These are phyloP conservation scores for Scleroderma bovista DNA, from an alignment of 768 basidiomycete genomes.

Conservation along the genomic window DNA sequence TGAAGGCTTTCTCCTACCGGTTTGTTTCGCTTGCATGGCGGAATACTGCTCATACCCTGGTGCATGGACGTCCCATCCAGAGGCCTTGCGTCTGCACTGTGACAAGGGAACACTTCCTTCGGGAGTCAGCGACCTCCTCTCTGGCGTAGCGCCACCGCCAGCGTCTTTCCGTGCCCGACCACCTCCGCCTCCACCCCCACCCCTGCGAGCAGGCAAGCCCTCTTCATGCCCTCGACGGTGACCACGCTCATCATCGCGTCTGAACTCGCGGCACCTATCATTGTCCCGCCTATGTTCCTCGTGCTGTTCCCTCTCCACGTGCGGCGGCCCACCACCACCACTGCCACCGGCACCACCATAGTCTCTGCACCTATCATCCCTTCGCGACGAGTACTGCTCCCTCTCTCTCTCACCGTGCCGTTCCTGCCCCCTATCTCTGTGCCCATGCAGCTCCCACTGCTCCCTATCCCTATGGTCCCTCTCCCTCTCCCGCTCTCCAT, in stretches of 20 bases:
- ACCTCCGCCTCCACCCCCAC: too few species aligned
- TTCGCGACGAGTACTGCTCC: constrained; percentile 31
- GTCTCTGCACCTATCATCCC: constrained; percentile 49
- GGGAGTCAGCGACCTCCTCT: constrained; percentile 86
- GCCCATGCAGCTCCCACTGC: constrained; percentile 40
- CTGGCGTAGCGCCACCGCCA: constrained; percentile 46
- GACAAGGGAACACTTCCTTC: constrained; percentile 75
- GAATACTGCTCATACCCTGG: constrained; percentile 94
- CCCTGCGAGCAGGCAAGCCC: constrained; percentile 32
- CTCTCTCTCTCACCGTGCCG: constrained; percentile 32
- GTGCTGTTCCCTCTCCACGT: constrained; percentile 38
- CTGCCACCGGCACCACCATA: constrained; percentile 35
- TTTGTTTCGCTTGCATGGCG: constrained; percentile 97
- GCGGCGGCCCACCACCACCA: too few species aligned
- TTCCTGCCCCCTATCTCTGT: constrained; percentile 28
- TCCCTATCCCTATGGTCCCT: constrained; percentile 32
- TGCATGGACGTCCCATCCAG: constrained; percentile 95
- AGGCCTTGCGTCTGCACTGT: constrained; percentile 83
- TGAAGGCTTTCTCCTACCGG: constrained; percentile 47
- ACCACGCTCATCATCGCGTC: constrained; percentile 38
- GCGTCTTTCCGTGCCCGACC: constrained; percentile 39
- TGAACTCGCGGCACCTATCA: constrained; percentile 45
- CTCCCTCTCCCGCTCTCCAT: constrained; percentile 8
- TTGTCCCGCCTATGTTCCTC: constrained; percentile 46
- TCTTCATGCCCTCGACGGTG: constrained; percentile 34